These are phyloP conservation scores for Tuber indicum DNA, from an alignment of 495 filamentous ascomycete species.

Conservation along the genomic window DNA sequence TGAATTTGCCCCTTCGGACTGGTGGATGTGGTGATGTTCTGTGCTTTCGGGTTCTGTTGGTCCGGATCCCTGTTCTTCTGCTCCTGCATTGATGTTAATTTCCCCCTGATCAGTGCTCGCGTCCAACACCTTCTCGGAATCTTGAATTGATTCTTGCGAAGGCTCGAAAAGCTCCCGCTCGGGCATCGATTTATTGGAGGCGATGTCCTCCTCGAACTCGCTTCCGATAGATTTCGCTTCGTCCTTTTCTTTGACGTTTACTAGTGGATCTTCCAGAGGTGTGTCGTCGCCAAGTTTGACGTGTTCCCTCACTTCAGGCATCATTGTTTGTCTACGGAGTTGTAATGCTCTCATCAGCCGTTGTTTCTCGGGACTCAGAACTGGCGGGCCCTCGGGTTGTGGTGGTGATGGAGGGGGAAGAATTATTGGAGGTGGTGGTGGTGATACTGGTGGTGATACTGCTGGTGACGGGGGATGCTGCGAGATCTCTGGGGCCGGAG, in stretches of 20 bases:
- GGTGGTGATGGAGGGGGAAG: conserved; percentile 47
- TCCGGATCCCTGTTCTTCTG: background rate
- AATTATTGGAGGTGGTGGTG: conserved; percentile 44
- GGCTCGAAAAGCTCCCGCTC: background rate
- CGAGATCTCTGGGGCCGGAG: background rate
- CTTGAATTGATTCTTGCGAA: background rate
- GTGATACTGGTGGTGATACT: conserved; percentile 53
- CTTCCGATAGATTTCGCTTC: conserved; percentile 33
- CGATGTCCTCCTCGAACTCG: conserved; percentile 13
- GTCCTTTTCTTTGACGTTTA: conserved; percentile 32
- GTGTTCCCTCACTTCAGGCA: conserved; percentile 37
- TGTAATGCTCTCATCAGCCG: conserved; percentile 91
- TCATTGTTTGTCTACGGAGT: conserved; percentile 63
- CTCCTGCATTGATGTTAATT: background rate
- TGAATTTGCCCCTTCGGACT: background rate
- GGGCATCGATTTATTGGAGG: background rate
- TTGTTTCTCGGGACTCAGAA: conserved; percentile 81
- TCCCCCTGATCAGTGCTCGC: conserved; percentile 12
- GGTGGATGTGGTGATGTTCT: background rate
- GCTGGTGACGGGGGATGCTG: conserved; percentile 41
- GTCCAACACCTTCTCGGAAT: background rate
- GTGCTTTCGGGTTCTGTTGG: background rate
- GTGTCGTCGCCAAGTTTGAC: conserved; percentile 23
- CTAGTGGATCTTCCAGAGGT: conserved; percentile 11
- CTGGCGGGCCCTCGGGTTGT: conserved; percentile 47